Evolutionary conservation across 2,329 filamentous ascomycete genomes (phyloP).

Genomic region (Pestalotiopsis sp.): DNA sequence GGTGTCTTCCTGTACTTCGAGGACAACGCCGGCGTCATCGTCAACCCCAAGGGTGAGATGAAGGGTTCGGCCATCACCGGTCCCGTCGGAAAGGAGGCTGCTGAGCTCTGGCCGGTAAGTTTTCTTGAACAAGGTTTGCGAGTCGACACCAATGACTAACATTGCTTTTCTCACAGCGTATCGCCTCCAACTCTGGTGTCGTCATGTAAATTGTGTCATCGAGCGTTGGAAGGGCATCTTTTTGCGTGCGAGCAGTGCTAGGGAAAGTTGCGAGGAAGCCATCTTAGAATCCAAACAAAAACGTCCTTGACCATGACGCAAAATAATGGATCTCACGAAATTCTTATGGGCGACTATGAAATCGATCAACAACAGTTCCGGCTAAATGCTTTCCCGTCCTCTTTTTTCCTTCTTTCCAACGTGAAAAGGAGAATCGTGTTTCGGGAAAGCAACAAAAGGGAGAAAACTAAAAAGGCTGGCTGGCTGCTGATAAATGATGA

Average conservation of each 20-base stretch:
- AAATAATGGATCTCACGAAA: slow-evolving; percentile 27
- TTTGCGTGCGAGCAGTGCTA: neutral
- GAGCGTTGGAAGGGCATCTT: slow-evolving; percentile 21
- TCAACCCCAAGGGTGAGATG: slow-evolving; percentile 99
- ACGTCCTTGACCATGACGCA: slow-evolving; percentile 11
- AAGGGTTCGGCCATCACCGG: slow-evolving; percentile 99
- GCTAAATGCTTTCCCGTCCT: slow-evolving; percentile 22
- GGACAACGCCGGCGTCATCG: slow-evolving; percentile 98
- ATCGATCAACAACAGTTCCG: slow-evolving; percentile 16
- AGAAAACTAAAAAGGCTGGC: slow-evolving; percentile 2
- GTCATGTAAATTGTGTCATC: slow-evolving; percentile 81
- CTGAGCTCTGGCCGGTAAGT: slow-evolving; percentile 97
- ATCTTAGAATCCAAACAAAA: neutral
- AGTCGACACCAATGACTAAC: neutral
- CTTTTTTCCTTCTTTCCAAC: neutral
- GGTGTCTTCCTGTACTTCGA: slow-evolving; percentile 99
- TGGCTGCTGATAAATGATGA: slow-evolving; percentile 17
- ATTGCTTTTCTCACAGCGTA: slow-evolving; percentile 67
- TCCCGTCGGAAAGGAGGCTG: slow-evolving; percentile 99
- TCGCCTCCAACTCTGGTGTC: slow-evolving; percentile 99
- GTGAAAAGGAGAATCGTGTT: slow-evolving; percentile 3
- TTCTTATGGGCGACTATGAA: slow-evolving; percentile 20
- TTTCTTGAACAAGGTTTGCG: no score
- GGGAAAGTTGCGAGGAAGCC: slow-evolving; percentile 20
- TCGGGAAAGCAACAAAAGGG: slow-evolving; percentile 12